A percentile compares a stretch with the other conserved stretches of the same genome.
Conservation (phyloP, 2,329 filamentous ascomycete species). For the Stagonosporopsis rhizophila region DNA sequence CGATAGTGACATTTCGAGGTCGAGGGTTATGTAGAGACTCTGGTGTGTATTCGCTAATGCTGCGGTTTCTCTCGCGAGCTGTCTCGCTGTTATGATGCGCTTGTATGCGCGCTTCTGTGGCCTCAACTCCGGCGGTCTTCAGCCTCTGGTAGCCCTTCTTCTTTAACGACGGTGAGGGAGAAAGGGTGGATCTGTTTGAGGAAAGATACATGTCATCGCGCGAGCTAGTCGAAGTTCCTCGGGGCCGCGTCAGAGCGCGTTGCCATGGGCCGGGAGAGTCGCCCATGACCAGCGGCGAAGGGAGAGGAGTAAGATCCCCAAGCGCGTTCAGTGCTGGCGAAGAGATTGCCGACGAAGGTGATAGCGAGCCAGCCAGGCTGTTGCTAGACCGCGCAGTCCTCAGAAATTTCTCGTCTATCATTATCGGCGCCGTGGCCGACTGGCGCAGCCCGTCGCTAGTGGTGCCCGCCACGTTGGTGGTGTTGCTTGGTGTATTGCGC, state of each 20-base stretch:
- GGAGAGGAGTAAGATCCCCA: constrained; percentile 60
- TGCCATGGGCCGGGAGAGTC: constrained; percentile 55
- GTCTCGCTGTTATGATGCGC: constrained; percentile 42
- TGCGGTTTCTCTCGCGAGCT: constrained; percentile 74
- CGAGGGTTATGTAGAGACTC: constrained; percentile 72
- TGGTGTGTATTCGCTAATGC: constrained; percentile 86
- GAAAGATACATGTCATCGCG: constrained; percentile 44
- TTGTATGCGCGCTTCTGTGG: constrained; percentile 40
- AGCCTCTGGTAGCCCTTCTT: constrained; percentile 58
- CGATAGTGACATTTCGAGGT: constrained; percentile 73
- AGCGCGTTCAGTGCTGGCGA: constrained; percentile 58
- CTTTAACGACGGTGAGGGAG: constrained; percentile 50
- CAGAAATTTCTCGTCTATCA: constrained; percentile 46
- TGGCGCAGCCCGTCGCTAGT: constrained; percentile 38
- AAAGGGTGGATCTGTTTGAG: constrained; percentile 42
- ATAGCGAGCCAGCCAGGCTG: constrained; percentile 55
- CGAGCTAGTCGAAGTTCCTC: constrained; percentile 40
- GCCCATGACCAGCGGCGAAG: constrained; percentile 55
- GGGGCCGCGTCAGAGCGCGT: constrained; percentile 45
- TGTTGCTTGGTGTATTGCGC: constrained; percentile 28
- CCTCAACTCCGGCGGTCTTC: constrained; percentile 52
- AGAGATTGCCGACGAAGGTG: constrained; percentile 54
- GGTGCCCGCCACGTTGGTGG: constrained; percentile 44
- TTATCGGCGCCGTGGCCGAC: constrained; percentile 49
- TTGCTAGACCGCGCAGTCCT: constrained; percentile 52